Conservation (phyloP, 768 basidiomycete species). For the Trametopsis cervina region DNA sequence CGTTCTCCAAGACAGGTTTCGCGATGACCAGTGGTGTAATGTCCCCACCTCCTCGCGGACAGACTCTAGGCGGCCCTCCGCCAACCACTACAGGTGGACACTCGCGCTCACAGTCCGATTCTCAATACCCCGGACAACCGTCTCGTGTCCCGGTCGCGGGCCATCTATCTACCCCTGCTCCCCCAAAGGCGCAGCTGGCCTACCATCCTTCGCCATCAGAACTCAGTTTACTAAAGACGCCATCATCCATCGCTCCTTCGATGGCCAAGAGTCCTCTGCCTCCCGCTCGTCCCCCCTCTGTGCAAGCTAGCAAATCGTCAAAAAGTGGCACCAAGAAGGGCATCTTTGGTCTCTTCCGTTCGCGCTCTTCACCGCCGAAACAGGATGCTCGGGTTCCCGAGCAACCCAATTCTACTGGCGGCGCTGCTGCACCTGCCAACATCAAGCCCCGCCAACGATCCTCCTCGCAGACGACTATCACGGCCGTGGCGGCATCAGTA, state of each 20-base stretch:
- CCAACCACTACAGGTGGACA: constrained; percentile 8
- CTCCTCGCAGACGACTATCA: constrained; percentile 12
- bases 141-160: constrained; percentile 25
- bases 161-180: constrained; percentile 26
- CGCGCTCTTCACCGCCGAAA: constrained; percentile 23
- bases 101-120: constrained; percentile 19
- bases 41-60: constrained; percentile 14
- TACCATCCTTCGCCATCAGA: constrained; percentile 30
- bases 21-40: constrained; percentile 11
- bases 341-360: constrained; percentile 31
- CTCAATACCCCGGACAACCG: constrained; percentile 23
- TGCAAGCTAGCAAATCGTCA: constrained; percentile 17
- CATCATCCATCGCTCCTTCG: constrained; percentile 53
- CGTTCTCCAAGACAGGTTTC: constrained; percentile 9
- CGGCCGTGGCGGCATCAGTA: constrained; percentile 12
- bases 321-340: constrained; percentile 33
- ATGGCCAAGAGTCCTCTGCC: constrained; percentile 29
- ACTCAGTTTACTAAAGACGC: constrained; percentile 49
- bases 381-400: constrained; percentile 11
- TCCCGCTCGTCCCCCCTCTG: constrained; percentile 7
- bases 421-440: constrained; percentile 2
- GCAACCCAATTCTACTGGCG: constrained; percentile 4
- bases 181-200: constrained; percentile 19
- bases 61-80: constrained; percentile 8
- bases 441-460: constrained; percentile 11